Evolutionary conservation across 2,329 filamentous ascomycete genomes (phyloP).

Genomic region (Penicillium concentricum): DNA sequence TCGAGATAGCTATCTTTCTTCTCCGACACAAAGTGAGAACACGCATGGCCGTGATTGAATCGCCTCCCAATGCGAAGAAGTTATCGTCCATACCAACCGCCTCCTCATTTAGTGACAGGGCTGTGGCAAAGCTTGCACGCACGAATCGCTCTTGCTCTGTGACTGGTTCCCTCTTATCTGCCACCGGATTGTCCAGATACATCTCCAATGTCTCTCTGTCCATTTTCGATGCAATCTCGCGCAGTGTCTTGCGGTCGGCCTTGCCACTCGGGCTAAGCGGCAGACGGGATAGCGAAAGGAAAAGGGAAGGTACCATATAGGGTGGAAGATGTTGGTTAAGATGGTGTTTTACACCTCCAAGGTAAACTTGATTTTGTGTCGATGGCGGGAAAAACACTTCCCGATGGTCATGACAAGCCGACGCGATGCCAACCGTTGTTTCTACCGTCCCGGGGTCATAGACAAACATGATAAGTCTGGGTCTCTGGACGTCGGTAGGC

Average conservation of each 20-base stretch:
- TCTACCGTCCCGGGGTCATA: not conserved
- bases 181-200: not conserved
- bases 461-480: not conserved
- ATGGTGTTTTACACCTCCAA: not conserved
- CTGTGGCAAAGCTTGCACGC: slow-evolving; percentile 1
- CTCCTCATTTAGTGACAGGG: slow-evolving; percentile 7
- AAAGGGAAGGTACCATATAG: not conserved
- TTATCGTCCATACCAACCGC: slow-evolving; percentile 19
- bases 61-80: slow-evolving; percentile 43
- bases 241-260: not conserved
- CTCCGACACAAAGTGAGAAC: slow-evolving; percentile 39
- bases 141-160: not conserved
- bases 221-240: not conserved
- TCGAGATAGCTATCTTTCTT: slow-evolving; percentile 14
- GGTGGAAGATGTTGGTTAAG: not conserved
- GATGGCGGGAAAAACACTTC: not conserved
- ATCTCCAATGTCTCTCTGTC: not conserved
- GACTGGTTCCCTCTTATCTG: not conserved
- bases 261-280: slow-evolving; percentile 1
- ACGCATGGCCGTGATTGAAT: slow-evolving; percentile 47
- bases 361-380: not conserved
- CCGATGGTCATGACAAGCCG: not conserved
- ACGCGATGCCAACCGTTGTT: not conserved
- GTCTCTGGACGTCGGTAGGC: not conserved
- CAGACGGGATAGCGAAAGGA: not conserved